Percentiles rank a stretch among this genome's conserved stretches.
phyloP scores from a whole-genome alignment of 257 asterid genomes.

The Lantana camara region DNA sequence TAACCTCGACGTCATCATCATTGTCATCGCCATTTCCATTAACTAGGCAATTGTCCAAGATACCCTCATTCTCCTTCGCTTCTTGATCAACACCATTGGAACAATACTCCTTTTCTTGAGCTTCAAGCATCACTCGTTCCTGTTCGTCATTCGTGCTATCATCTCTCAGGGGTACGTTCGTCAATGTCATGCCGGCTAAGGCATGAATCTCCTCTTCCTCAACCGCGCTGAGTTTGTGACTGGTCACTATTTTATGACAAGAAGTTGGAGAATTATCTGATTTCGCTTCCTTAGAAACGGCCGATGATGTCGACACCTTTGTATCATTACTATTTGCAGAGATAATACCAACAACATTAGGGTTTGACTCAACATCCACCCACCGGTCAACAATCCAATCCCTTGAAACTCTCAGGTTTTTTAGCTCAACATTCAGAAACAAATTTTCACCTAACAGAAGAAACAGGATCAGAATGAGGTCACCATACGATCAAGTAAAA shows the following conservation, averaged over 20 bases:
- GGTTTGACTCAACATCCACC: slow-evolving; percentile 74
- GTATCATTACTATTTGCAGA: slow-evolving; percentile 51
- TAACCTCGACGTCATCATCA: slow-evolving; percentile 24
- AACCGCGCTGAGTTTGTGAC: slow-evolving; percentile 44
- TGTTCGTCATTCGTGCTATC: slow-evolving; percentile 44
- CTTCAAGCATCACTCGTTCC: slow-evolving; percentile 35
- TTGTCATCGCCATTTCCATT: slow-evolving; percentile 2
- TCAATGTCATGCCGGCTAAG: slow-evolving; percentile 45
- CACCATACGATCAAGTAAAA: background rate
- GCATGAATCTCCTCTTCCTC: slow-evolving; percentile 50
- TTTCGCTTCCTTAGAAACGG: slow-evolving; percentile 48
- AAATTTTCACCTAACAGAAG: slow-evolving; percentile 75
- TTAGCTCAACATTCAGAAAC: slow-evolving; percentile 48
- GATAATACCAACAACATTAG: slow-evolving; percentile 53
- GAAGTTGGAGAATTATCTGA: slow-evolving; percentile 46
- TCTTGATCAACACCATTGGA: slow-evolving; percentile 27
- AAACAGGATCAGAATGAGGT: background rate
- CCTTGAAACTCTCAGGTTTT: slow-evolving; percentile 71
- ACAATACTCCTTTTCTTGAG: slow-evolving; percentile 34
- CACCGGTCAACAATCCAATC: slow-evolving; percentile 89
- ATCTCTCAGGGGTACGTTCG: slow-evolving; percentile 51
- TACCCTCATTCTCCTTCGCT: slow-evolving; percentile 32
- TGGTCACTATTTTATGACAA: slow-evolving; percentile 37
- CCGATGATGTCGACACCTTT: slow-evolving; percentile 56
- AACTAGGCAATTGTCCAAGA: slow-evolving; percentile 20